Conservation (phyloP, 805 yeast species). For the Kockiozyma suomiensis region DNA sequence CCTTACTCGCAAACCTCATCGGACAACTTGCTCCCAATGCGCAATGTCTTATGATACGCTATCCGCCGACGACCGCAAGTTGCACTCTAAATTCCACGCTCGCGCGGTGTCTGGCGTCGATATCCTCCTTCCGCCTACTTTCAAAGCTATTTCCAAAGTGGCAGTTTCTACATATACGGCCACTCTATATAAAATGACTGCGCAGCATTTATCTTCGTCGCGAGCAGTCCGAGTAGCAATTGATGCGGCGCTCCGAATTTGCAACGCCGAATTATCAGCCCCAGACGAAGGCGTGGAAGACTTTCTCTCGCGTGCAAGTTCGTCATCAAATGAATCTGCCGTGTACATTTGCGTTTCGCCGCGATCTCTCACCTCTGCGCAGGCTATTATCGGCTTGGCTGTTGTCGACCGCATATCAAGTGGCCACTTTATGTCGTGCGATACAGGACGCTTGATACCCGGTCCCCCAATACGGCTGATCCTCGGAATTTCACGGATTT, state of each 20-base stretch:
- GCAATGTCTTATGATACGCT: constrained; percentile 55
- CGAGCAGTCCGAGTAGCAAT: constrained; percentile 37
- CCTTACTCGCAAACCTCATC: constrained; percentile 26
- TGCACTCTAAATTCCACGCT: constrained; percentile 54
- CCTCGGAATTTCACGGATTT: constrained; percentile 50
- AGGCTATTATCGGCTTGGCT: constrained; percentile 13
- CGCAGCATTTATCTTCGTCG: neutral
- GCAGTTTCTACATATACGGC: neutral
- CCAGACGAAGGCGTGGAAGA: constrained; percentile 41
- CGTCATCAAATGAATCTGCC: neutral
- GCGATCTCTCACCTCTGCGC: neutral
- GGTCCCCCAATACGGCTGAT: constrained; percentile 25
- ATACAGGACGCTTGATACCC: constrained; percentile 46
- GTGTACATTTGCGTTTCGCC: constrained; percentile 17
- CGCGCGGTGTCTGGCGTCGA: constrained; percentile 49
- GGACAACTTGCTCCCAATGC: constrained; percentile 51
- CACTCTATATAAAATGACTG: constrained; percentile 9
- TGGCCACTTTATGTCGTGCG: constrained; percentile 41
- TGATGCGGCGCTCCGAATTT: constrained; percentile 48
- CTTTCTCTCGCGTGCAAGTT: neutral
- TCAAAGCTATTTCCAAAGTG: neutral
- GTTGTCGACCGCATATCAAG: constrained; percentile 34
- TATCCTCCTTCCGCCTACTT: constrained; percentile 41
- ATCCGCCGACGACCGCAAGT: constrained; percentile 46
- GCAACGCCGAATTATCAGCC: constrained; percentile 56